Evolutionary conservation across 2,329 filamentous ascomycete species (phyloP), one percentile per base, ranked within the genome.

Genomic region (Rhinocladiella mackenziei): DNA sequence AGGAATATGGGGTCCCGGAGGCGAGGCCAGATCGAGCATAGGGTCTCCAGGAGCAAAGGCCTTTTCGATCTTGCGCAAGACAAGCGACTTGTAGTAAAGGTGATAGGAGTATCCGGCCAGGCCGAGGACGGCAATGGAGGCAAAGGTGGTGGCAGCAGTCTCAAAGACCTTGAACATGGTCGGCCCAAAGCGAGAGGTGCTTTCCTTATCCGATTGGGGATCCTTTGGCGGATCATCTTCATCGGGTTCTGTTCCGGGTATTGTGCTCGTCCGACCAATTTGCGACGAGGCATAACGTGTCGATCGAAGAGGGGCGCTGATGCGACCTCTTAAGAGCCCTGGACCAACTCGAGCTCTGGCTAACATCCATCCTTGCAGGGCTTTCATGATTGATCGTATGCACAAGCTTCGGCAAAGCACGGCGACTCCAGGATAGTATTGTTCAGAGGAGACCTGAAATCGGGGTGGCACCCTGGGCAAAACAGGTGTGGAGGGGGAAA

Each of bases 41-140:
- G 89, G 89, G 62, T 98, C 92, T 8, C 92, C 92, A 1, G 89
- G 89, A 45, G 84, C 76, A 65, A 98, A 98, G 17, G 92, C 92
- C 57, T 85, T 84, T 55, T 86, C 80, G 74, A 98, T 97, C 68
- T 98, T 98, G 54, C 81, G 71, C n/a, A 97, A 71, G 19, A 97
- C 88, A 43, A 94, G 69, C 66, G 83, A 76, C 69, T 98, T 98
- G 77, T 98, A 97, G 62, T 77, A 80, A 58, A 77, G 80, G 64
- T 92, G 86, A 62, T 92, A 94, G 35, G 75, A 74, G 63, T 86
- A 91, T 17, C 83, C 87, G 5, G 86, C 84, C 17, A 76, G 69
- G 56, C 81, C 86, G 22, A 91, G 69, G 11, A 91, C 78, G 8
- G 82, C 56, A 43, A 91, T 83, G 15, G 83, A 87, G 18, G 85